Conservation (phyloP, 1,284 basidiomycete genomes). For the Sporisorium sorghi region DNA sequence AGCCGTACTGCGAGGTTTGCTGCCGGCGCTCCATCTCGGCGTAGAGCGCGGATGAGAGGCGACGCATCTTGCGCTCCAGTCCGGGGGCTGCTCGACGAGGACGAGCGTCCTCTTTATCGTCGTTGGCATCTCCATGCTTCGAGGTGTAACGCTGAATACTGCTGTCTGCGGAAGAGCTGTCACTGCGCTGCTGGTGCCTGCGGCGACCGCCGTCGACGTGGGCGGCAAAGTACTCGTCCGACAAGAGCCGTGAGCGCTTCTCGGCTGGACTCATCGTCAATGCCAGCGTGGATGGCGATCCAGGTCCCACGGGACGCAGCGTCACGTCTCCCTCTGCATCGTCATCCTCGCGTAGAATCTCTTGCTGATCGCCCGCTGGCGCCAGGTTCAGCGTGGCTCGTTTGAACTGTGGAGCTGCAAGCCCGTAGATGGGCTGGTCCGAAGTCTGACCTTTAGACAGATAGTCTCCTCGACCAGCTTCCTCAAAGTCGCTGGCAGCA, state of each 20-base stretch:
- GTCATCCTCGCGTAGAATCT: conserved; percentile 13
- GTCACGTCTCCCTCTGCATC: conserved; percentile 21
- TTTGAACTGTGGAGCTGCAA: conserved; percentile 24
- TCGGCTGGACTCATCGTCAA: conserved; percentile 36
- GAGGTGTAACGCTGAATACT: background rate
- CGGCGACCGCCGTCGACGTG: conserved; percentile 25
- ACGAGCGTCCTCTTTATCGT: background rate
- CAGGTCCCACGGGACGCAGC: conserved; percentile 5
- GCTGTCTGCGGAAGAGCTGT: background rate
- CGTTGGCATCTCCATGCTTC: background rate
- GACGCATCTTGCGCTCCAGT: conserved; percentile 31
- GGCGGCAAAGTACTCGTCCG: conserved; percentile 33
- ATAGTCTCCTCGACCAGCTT: conserved; percentile 33
- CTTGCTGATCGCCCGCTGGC: conserved; percentile 16
- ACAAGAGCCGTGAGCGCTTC: conserved; percentile 33
- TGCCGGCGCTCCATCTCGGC: conserved; percentile 51
- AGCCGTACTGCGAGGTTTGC: conserved; percentile 16
- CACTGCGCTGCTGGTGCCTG: conserved; percentile 7
- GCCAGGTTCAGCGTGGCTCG: conserved; percentile 39
- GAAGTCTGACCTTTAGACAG: conserved; percentile 29
- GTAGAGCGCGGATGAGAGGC: conserved; percentile 37
- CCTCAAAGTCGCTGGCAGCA: conserved; percentile 38
- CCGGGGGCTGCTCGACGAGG: conserved; percentile 6
- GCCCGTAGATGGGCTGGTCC: conserved; percentile 25
- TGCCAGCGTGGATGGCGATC: background rate